Conservation (phyloP, 805 yeast genomes). For the Kazachstania kunashirensis region DNA sequence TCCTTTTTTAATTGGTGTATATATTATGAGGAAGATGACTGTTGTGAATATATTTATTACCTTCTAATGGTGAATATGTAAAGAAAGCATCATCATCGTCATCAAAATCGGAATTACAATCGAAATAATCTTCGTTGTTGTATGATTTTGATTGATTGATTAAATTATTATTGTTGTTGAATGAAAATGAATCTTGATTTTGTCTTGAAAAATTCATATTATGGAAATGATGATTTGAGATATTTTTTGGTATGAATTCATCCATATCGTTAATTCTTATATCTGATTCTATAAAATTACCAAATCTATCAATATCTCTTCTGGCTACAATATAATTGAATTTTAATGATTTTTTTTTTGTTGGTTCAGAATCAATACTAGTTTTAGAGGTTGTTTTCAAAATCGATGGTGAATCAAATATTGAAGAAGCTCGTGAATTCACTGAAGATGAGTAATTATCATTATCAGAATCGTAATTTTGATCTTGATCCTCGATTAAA, state of each 20-base stretch:
- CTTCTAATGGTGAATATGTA: no score
- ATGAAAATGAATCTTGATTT: not conserved
- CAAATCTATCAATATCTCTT: constrained; percentile 21
- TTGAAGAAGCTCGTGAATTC: constrained; percentile 21
- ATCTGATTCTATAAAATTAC: constrained; percentile 14
- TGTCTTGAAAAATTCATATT: no score
- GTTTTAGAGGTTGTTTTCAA: not conserved
- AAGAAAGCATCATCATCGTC: not conserved
- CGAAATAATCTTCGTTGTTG: not conserved
- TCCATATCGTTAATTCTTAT: constrained; percentile 17
- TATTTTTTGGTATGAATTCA: no score
- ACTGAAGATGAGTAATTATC: constrained; percentile 14
- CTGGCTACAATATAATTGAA: constrained; percentile 20
- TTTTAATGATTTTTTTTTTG: constrained; percentile 11
- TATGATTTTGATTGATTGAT: not conserved
- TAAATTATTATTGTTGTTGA: not conserved
- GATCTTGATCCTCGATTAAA: not conserved
- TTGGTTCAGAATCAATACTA: constrained; percentile 8
- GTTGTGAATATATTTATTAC: no score
- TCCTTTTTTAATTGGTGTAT: no score
- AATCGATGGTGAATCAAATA: constrained; percentile 14
- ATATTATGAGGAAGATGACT: no score
- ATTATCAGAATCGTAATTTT: not conserved
- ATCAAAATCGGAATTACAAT: not conserved
- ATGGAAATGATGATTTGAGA: no score